Base-by-base conservation (phyloP, 805 yeast genomes). In the Pichia cabralensis region DNA sequence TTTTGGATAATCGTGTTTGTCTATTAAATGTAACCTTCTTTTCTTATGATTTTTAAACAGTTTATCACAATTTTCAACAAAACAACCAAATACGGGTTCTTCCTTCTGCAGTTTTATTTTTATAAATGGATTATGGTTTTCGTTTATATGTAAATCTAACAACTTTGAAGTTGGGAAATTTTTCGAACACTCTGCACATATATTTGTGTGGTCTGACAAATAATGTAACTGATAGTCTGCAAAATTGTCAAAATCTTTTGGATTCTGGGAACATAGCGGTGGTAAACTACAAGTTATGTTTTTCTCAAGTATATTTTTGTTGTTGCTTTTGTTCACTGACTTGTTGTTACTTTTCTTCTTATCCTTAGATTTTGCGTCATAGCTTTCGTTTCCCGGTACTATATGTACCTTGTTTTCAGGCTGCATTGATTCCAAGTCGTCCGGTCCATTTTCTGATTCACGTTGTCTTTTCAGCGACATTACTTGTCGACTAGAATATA, bases 71-170 rank as follows among this genome's bases (percentile, higher is more conserved):
- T 45, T 53, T 12, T 44, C 43, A 6, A 54, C 60, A 28, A 71
- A 64, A 39, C 81, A 74, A 21, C 47, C 50, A 36, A 54, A 69
- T 10, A 60, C 61, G 0, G 39, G 35, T 11, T 55, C 64, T 0
- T 73, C 74, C 9, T 52, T 43, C 19, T 61, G 66, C 30, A 52
- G 47, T 30, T 51, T 45, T 3, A 64, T 56, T 15, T 42, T 41
- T 5, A 53, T 45, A 28, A 73, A 64, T 3, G 77, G 71, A 46
- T 71, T 67, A 44, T 75, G 80, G 36, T 56, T 54, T 42, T 74
- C 80, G 18, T 61, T 58, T 2, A 73, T 60, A 42, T 74, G 81
- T 12, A 74, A 43, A 5, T 62, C 59, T 15, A 74, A 51, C 7
- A 66, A 42, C 26, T 39, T 46, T 9, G 59, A 55, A n/a, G 61